These are phyloP conservation scores for Ustilago loliicola DNA, from an alignment of 1,284 basidiomycete genomes.

Conservation along the genomic window DNA sequence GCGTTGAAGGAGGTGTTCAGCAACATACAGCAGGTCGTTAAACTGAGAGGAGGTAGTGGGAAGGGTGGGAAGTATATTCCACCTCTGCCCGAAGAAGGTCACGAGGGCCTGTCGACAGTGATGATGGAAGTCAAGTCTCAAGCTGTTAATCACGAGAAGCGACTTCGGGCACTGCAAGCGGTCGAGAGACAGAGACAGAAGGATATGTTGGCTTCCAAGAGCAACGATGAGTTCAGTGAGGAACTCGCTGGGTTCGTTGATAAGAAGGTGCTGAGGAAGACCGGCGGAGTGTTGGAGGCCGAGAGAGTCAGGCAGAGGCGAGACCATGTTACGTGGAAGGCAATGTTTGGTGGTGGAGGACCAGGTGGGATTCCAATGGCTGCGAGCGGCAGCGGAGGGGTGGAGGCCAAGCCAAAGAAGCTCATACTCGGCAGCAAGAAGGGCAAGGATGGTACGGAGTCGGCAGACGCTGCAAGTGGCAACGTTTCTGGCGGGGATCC, in stretches of 20 bases:
- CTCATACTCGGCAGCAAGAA: constrained; percentile 45
- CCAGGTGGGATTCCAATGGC: constrained; percentile 44
- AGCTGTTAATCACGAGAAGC: constrained; percentile 67
- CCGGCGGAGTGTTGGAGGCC: constrained; percentile 65
- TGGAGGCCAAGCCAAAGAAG: constrained; percentile 47
- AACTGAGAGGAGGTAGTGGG: constrained; percentile 56
- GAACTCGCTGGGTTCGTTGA: constrained; percentile 69
- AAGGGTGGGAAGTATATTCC: constrained; percentile 62
- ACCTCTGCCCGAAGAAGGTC: constrained; percentile 66
- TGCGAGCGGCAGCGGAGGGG: constrained; percentile 22
- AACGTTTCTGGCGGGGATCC: neutral
- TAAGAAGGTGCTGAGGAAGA: constrained; percentile 65
- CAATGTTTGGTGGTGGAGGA: constrained; percentile 65
- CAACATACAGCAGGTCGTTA: constrained; percentile 69
- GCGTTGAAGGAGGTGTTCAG: constrained; percentile 67
- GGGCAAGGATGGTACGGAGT: constrained; percentile 5
- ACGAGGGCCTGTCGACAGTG: constrained; percentile 67
- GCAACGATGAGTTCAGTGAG: constrained; percentile 67
- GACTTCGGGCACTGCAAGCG: constrained; percentile 66
- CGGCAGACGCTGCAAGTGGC: neutral
- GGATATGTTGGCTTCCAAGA: constrained; percentile 50
- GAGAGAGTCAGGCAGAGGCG: constrained; percentile 64
- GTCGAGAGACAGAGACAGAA: constrained; percentile 66
- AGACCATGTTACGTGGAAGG: constrained; percentile 65
- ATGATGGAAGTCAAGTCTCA: constrained; percentile 69